Conservation (phyloP, 257 asterid genomes). For the Capsicum pubescens region DNA sequence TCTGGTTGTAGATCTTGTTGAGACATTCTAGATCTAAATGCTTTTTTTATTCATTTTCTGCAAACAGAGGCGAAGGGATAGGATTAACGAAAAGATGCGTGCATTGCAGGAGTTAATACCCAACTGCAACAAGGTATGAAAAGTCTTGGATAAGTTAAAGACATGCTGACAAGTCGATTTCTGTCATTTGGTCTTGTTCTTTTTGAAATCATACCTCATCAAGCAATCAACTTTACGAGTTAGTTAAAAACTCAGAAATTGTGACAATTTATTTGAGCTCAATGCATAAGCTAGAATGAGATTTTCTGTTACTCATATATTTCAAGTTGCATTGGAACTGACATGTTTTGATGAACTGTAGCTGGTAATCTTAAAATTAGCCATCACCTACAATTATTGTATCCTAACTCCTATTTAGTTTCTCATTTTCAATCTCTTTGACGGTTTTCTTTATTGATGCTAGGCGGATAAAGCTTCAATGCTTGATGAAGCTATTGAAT, state of each 20-base stretch:
- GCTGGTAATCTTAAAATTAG: not conserved
- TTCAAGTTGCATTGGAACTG: not conserved
- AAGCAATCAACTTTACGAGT: not conserved
- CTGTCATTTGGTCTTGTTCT: not conserved
- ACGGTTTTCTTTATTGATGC: conserved; percentile 24
- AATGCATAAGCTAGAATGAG: conserved; percentile 20
- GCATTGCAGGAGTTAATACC: conserved; percentile 98
- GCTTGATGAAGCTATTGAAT: conserved; percentile 99
- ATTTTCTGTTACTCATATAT: conserved; percentile 4
- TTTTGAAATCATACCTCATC: not conserved
- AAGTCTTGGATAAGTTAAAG: conserved; percentile 21
- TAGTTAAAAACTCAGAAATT: not conserved
- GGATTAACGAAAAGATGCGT: conserved; percentile 97
- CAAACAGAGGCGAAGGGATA: conserved; percentile 86
- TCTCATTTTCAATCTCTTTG: conserved; percentile 29
- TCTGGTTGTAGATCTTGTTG: conserved; percentile 6
- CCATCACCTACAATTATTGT: not conserved
- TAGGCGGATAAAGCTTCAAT: conserved; percentile 98
- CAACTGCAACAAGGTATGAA: conserved; percentile 89
- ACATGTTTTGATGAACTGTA: not conserved
- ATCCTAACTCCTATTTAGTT: not conserved
- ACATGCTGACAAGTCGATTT: conserved; percentile 29
- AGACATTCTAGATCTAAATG: conserved; percentile 3
- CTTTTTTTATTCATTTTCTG: conserved; percentile 30
- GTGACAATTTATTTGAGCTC: not conserved